Conservation (phyloP, 257 asterid genomes). For the Orobanche coerulescens region DNA sequence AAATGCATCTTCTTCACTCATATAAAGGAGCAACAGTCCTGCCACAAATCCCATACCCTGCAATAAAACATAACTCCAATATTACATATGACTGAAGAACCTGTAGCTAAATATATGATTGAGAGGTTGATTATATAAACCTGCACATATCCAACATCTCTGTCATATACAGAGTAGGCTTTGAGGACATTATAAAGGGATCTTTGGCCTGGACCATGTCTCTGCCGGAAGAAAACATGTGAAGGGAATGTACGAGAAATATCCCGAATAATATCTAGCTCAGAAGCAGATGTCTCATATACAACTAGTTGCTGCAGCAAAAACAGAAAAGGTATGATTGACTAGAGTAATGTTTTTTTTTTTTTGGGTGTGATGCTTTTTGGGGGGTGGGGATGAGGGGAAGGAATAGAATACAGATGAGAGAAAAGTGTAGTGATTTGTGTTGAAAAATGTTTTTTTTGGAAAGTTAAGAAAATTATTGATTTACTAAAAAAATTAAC, state of each 20-base stretch:
- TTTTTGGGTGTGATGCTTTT: too few relatives aligned
- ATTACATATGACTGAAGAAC: slow-evolving; percentile 12
- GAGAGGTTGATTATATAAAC: slow-evolving; percentile 30
- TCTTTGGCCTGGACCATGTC: slow-evolving; percentile 99
- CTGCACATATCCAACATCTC: slow-evolving; percentile 99
- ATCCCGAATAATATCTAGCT: slow-evolving; percentile 92
- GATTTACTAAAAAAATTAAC: too few relatives aligned
- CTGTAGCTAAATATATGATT: slow-evolving; percentile 11
- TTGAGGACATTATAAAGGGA: slow-evolving; percentile 94
- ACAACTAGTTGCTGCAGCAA: slow-evolving; percentile 89
- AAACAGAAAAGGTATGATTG: slow-evolving; percentile 22
- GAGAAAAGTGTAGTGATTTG: not conserved
- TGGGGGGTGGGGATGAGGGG: too few relatives aligned
- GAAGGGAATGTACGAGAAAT: slow-evolving; percentile 99
- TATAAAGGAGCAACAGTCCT: slow-evolving; percentile 90
- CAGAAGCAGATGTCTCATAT: slow-evolving; percentile 98
- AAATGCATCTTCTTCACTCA: slow-evolving; percentile 99
- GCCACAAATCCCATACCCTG: slow-evolving; percentile 99
- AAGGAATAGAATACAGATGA: not conserved
- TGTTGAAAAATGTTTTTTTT: not conserved
- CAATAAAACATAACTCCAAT: slow-evolving; percentile 24
- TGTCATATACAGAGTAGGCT: slow-evolving; percentile 91
- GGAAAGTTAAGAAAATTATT: not conserved
- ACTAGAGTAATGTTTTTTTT: not conserved
- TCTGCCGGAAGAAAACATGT: slow-evolving; percentile 97